These are phyloP conservation scores for Yarrowia porcina DNA, from an alignment of 805 yeast genomes.

Conservation along the genomic window DNA sequence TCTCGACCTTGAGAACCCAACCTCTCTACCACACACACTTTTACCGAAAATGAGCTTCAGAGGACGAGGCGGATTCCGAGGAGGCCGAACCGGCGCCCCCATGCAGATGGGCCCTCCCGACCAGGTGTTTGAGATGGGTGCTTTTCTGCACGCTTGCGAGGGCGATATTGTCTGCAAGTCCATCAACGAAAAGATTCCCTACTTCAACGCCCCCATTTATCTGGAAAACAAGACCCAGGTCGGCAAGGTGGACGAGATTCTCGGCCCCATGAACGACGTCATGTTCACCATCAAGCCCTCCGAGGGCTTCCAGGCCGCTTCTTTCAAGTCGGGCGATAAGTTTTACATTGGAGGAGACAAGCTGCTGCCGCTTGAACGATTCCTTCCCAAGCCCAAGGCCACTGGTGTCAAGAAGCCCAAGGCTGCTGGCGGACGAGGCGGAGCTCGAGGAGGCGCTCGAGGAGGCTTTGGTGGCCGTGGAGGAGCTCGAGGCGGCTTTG, in stretches of 20 bases:
- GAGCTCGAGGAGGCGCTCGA: constrained; percentile 45
- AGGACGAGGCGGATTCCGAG: constrained; percentile 62
- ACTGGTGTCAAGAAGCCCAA: constrained; percentile 76
- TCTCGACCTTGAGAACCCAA: not conserved
- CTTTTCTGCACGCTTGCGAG: constrained; percentile 88
- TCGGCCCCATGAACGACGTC: constrained; percentile 98
- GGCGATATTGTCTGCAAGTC: constrained; percentile 97
- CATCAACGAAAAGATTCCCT: constrained; percentile 89
- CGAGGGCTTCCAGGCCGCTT: constrained; percentile 92
- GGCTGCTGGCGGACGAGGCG: constrained; percentile 52
- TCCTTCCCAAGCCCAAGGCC: constrained; percentile 92
- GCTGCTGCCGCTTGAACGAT: constrained; percentile 91
- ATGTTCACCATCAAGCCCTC: constrained; percentile 93
- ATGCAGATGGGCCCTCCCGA: constrained; percentile 96
- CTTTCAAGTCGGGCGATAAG: constrained; percentile 94
- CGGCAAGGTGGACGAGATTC: constrained; percentile 96
- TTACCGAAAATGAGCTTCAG: constrained; percentile 51
- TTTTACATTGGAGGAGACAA: constrained; percentile 95
- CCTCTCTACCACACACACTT: constrained; percentile 21
- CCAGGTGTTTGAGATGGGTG: constrained; percentile 90
- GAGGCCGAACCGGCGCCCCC: constrained; percentile 68
- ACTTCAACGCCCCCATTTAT: constrained; percentile 97
- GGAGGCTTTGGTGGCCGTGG: constrained; percentile 40
- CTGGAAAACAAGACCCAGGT: constrained; percentile 93
- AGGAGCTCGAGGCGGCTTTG: constrained; percentile 37